Evolutionary conservation across 202 grass and related monocot species (phyloP), one percentile per base, ranked within the genome.

Genomic region (Musa balbisiana): DNA sequence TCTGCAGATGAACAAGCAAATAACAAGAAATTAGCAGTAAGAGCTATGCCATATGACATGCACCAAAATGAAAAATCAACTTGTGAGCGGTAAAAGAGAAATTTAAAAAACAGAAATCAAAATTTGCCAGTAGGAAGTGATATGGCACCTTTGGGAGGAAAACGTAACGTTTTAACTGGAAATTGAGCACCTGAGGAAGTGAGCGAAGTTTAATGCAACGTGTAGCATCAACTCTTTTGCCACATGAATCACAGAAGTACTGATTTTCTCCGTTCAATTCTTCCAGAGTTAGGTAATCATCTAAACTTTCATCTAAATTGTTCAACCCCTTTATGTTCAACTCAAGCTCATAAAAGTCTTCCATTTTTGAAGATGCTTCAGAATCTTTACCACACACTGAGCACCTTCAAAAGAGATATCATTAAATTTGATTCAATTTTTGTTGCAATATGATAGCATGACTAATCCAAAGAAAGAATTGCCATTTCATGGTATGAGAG

Each of bases 341-440:
- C 83, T 99, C 95, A 77, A 95, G 80, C 73, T 99, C 95, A 27
- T 99, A 99, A 73, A 95, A 99, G 69, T 92, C 95, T 74, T 99
- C 95, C 83, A 95, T 92, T 82, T 99, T 94, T 78, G 91, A 94
- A 78, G 95, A 99, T 69, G 95, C 89, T 73, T 87, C 87, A 25
- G 95, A 99, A 80, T 99, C 89, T 65, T 91, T 90, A 85, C 95
- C 89, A 64, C 95, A 99, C 64, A 78, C 73, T 71, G 89, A 99
- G 73, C 95, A 99, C 87, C 91, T 98, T 74, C 9, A 78, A 55
- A 80, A n/a, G 52, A 79, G 83, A 85, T 64, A 80, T 85, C 33
- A 77, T 58, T 82, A 23, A 15, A 20, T 12, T 75, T 58, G 78
- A 83, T 67, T 73, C 84, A 17, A 78, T 79, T 64, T 80, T 55